Conservation (phyloP, 768 basidiomycete species). For the Coprinopsis sp. region DNA sequence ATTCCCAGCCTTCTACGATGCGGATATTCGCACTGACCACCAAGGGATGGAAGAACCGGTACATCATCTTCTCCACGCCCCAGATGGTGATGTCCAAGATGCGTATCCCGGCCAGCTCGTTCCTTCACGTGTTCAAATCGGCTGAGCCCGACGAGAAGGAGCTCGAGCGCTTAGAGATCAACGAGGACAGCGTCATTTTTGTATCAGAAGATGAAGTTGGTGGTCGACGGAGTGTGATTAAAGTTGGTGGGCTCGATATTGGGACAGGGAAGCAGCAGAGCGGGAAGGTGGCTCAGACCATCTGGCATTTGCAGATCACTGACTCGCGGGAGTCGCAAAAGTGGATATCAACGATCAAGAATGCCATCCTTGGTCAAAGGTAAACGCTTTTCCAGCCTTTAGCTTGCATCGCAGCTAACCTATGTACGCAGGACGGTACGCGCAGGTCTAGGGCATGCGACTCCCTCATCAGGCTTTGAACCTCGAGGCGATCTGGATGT, state of each 20-base stretch:
- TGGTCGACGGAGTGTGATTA: slow-evolving; percentile 51
- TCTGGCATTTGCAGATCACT: slow-evolving; percentile 69
- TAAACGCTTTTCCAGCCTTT: slow-evolving; percentile 22
- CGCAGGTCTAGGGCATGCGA: slow-evolving; percentile 52
- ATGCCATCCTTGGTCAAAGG: slow-evolving; percentile 67
- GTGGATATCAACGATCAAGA: slow-evolving; percentile 76
- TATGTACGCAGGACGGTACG: slow-evolving; percentile 54
- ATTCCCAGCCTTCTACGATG: slow-evolving; percentile 61
- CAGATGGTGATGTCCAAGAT: slow-evolving; percentile 31
- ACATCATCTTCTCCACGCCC: slow-evolving; percentile 54
- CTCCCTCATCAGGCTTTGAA: slow-evolving; percentile 37
- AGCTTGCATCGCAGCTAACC: slow-evolving; percentile 7
- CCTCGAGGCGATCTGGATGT: slow-evolving; percentile 81
- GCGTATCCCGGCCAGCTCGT: slow-evolving; percentile 41
- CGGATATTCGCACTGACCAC: slow-evolving; percentile 64
- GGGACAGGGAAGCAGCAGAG: slow-evolving; percentile 20
- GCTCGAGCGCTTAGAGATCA: slow-evolving; percentile 70
- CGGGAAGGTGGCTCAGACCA: slow-evolving; percentile 30
- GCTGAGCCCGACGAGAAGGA: slow-evolving; percentile 57
- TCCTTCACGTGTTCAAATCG: slow-evolving; percentile 74
- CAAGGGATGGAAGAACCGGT: slow-evolving; percentile 67
- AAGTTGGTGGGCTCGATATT: slow-evolving; percentile 61
- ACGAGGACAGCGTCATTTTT: slow-evolving; percentile 71
- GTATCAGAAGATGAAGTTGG: slow-evolving; percentile 58
- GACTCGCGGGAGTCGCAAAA: slow-evolving; percentile 59